Evolutionary conservation across 768 basidiomycete species (phyloP), one percentile per base, ranked within the genome.

Genomic region (Sporobolomyces pararoseus): DNA sequence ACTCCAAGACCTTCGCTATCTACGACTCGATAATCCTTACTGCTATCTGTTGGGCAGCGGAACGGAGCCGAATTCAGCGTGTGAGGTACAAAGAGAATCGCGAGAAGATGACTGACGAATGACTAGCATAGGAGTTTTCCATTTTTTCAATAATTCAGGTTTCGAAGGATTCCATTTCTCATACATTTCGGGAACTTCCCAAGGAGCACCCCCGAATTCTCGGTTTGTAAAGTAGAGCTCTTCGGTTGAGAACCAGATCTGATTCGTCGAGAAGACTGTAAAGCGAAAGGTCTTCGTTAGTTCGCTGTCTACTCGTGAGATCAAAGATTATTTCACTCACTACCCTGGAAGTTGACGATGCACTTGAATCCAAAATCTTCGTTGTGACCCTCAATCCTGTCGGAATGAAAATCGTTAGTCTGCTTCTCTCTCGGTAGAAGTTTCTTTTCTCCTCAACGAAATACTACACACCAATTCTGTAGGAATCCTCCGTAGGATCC

Each of bases 301-400:
- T 42, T 42, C 39, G 39, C 9, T 9, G 39, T 42, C 39, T 42
- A n/a, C n/a, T n/a, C n/a, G n/a, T n/a, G n/a, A n/a, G n/a, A n/a
- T n/a, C n/a, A n/a, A 21, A 32, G 50, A 13, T n/a, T 42, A n/a
- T 37, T 46, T n/a, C n/a, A 62, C 68, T 65, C 44, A 79, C 81
- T 52, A 10, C 95, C 95, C 77, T 99, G 94, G 76, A 97, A 94
- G 74, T 87, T 88, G 23, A 94, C 85, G 50, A 97, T 83, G 6
- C 91, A 91, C 81, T 94, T 96, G 83, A 98, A 96, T 31, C 85
- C 84, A 78, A 92, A 91, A 3, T 84, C 87, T 72, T 83, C 90
- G 75, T 95, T 91, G 14, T 96, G 90, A 0, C 92, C 91, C 80
- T 95, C 89, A 63, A 96, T 93, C 91, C 63, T 47, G 23, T 37